Percentiles rank a stretch among this genome's conserved stretches.
Evolutionary conservation across 2,329 filamentous ascomycete genomes (phyloP).

Genomic region (Clonostachys rosea): DNA sequence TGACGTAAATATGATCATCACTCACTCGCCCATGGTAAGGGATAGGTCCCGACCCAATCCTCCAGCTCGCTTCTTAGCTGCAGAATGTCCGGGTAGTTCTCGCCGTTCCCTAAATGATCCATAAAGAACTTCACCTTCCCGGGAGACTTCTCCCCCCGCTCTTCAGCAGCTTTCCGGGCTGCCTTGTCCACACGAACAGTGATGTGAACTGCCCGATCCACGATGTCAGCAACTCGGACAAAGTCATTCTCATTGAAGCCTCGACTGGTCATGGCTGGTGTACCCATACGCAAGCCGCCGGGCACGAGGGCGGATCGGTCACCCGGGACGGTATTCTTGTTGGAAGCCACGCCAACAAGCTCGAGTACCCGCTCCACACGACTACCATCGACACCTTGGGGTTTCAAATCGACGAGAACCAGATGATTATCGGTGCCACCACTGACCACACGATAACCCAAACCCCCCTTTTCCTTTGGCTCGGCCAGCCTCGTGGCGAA

Average conservation of each 20-base stretch:
- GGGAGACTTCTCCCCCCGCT: constrained; percentile 61
- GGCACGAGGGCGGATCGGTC: constrained; percentile 92
- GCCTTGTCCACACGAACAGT: constrained; percentile 71
- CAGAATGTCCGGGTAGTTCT: constrained; percentile 65
- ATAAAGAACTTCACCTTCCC: constrained; percentile 64
- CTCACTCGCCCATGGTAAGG: constrained; percentile 57
- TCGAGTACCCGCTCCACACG: constrained; percentile 88
- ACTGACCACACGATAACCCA: constrained; percentile 85
- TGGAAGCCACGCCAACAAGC: constrained; percentile 91
- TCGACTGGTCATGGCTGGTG: constrained; percentile 94
- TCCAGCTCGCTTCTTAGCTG: constrained; percentile 71
- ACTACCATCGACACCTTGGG: constrained; percentile 80
- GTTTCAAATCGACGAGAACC: constrained; percentile 86
- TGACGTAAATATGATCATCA: too few relatives aligned
- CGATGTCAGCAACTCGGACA: constrained; percentile 76
- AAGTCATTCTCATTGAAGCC: constrained; percentile 92
- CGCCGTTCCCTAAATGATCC: constrained; percentile 63
- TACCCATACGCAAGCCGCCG: constrained; percentile 89
- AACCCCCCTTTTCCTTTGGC: constrained; percentile 67
- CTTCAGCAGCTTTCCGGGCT: constrained; percentile 63
- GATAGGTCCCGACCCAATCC: constrained; percentile 73
- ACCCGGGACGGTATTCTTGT: constrained; percentile 98
- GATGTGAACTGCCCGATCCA: constrained; percentile 78
- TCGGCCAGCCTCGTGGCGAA: constrained; percentile 66
- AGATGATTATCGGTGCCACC: constrained; percentile 98